phyloP scores from a whole-genome alignment of 1,284 basidiomycete species.

The Apiotrichum gracile region DNA sequence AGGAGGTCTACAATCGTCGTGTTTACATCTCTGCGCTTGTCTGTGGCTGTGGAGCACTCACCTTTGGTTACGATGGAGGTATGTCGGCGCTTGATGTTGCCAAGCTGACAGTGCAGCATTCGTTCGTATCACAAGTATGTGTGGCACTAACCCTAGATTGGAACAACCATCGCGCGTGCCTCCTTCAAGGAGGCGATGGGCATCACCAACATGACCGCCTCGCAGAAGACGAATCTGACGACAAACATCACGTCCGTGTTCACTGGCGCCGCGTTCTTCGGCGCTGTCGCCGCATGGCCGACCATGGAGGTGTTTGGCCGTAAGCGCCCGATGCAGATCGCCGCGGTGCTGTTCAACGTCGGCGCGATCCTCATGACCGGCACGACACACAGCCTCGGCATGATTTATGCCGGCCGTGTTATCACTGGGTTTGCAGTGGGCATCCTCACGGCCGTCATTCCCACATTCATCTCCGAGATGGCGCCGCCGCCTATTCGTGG shows the following conservation, averaged over 20 bases:
- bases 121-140: too few species aligned
- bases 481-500: slow-evolving; percentile 42
- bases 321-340: slow-evolving; percentile 24
- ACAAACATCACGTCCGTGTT: slow-evolving; percentile 46
- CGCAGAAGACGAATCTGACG: slow-evolving; percentile 41
- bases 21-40: slow-evolving; percentile 49
- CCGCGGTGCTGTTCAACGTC: slow-evolving; percentile 38
- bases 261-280: slow-evolving; percentile 43
- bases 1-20: slow-evolving; percentile 54
- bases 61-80: slow-evolving; percentile 48
- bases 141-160: too few species aligned
- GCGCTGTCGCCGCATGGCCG: slow-evolving; percentile 21
- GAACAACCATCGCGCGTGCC: slow-evolving; percentile 47
- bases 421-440: slow-evolving; percentile 42
- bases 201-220: slow-evolving; percentile 36
- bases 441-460: slow-evolving; percentile 27
- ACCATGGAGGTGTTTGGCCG: slow-evolving; percentile 32
- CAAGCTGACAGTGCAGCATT: slow-evolving; percentile 31
- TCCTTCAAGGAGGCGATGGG: slow-evolving; percentile 52
- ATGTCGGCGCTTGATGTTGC: too few species aligned
- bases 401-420: slow-evolving; percentile 40
- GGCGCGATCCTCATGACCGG: slow-evolving; percentile 40
- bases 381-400: slow-evolving; percentile 23
- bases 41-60: slow-evolving; percentile 31
- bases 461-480: slow-evolving; percentile 44